Conservation (phyloP, 148 eudicot genomes). For the Pouteria glomerata region DNA sequence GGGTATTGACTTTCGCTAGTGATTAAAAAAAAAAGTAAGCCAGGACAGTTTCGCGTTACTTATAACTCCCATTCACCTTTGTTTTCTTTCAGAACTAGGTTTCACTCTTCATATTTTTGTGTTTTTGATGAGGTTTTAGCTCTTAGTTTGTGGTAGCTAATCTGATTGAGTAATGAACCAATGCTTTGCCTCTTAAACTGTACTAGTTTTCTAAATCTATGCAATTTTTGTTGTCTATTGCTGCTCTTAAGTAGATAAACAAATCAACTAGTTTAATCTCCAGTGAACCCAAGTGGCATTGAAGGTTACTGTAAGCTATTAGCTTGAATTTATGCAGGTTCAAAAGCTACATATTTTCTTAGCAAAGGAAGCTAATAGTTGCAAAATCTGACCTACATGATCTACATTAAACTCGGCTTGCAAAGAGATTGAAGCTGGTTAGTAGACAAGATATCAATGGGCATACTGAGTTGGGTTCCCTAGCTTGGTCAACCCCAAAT, state of each 20-base stretch:
- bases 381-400: too few species aligned
- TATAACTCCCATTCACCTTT: slow-evolving; percentile 14
- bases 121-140: slow-evolving; percentile 10
- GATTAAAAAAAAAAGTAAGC: slow-evolving; percentile 15
- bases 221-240: background rate
- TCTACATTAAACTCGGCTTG: too few species aligned
- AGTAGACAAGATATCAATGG: too few species aligned
- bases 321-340: background rate
- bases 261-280: background rate
- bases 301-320: background rate
- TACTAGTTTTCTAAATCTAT: slow-evolving; percentile 10
- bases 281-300: background rate
- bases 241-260: background rate
- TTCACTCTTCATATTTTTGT: background rate
- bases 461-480: too few species aligned
- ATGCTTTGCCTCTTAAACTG: slow-evolving; percentile 4
- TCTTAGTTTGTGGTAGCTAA: slow-evolving; percentile 6
- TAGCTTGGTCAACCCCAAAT: too few species aligned
- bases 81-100: background rate
- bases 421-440: too few species aligned
- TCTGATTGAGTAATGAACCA: background rate
- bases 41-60: slow-evolving; percentile 2
- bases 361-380: too few species aligned
- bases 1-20: slow-evolving; percentile 79
- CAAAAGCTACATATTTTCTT: too few species aligned